Evolutionary conservation across 2,329 filamentous ascomycete genomes (phyloP).

Genomic region (Neofusicoccum cordaticola): DNA sequence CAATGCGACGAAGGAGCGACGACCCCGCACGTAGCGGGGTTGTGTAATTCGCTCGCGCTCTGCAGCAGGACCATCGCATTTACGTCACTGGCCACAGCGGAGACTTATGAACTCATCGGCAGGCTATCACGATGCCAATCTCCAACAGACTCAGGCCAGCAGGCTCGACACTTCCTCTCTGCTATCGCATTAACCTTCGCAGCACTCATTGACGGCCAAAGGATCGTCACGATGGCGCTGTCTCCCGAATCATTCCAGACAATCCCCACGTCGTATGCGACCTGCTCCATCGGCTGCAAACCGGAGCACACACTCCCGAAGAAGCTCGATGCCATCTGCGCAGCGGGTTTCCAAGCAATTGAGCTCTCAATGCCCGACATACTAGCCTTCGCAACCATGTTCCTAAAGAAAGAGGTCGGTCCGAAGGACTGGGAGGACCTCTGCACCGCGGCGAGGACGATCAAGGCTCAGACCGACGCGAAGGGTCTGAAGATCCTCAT

Average conservation of each 20-base stretch:
- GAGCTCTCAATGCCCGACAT: constrained; percentile 76
- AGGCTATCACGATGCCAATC: not conserved
- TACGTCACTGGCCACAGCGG: not conserved
- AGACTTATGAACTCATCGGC: not conserved
- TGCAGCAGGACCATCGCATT: not conserved
- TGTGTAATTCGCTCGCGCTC: not conserved
- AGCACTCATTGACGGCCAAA: not conserved
- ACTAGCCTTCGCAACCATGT: constrained; percentile 56
- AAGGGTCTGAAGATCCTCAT: constrained; percentile 63
- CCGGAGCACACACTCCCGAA: constrained; percentile 53
- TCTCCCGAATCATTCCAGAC: constrained; percentile 34
- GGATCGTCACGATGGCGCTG: constrained; percentile 30
- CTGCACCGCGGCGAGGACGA: constrained; percentile 51
- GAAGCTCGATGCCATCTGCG: constrained; percentile 62
- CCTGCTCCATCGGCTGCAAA: constrained; percentile 54
- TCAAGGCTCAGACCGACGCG: constrained; percentile 55
- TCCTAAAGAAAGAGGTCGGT: constrained; percentile 51
- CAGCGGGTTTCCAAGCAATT: constrained; percentile 64
- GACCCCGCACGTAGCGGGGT: not conserved
- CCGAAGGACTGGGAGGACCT: constrained; percentile 61
- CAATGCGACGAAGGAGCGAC: not conserved
- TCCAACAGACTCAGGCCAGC: not conserved
- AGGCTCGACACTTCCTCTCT: too few species aligned
- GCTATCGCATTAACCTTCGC: not conserved
- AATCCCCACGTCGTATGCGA: constrained; percentile 55